Evolutionary conservation across 306 rosid genomes (phyloP).

Genomic region (Begonia peltatifolia): DNA sequence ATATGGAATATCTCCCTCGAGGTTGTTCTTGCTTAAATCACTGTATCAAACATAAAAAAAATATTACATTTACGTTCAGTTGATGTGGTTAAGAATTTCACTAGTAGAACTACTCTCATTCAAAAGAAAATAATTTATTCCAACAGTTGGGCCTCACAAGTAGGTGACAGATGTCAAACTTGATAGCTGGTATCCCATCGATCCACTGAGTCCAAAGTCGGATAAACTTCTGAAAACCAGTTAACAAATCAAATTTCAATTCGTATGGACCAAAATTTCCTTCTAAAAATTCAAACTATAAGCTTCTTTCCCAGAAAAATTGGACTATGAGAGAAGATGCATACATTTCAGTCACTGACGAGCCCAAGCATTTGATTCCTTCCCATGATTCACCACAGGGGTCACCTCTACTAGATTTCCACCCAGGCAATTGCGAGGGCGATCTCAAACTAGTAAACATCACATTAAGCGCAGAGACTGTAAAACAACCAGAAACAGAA

Average conservation of each 20-base stretch:
- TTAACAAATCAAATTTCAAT: background rate
- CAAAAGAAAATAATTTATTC: conserved; percentile 2
- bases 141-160: conserved; percentile 51
- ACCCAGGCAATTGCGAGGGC: conserved; percentile 39
- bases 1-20: conserved; percentile 65
- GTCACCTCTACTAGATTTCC: conserved; percentile 81
- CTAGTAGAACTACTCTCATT: background rate
- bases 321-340: background rate
- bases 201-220: conserved; percentile 44
- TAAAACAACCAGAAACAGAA: background rate
- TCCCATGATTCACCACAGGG: conserved; percentile 82
- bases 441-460: conserved; percentile 61
- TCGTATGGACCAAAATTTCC: background rate
- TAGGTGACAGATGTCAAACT: conserved; percentile 57
- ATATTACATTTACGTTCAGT: conserved; percentile 12
- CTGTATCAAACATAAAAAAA: conserved; percentile 30
- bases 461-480: conserved; percentile 73
- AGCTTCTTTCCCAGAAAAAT: background rate
- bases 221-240: conserved; percentile 46
- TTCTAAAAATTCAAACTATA: no score
- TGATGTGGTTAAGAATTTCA: conserved; percentile 6
- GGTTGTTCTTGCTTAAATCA: conserved; percentile 81
- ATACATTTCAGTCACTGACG: conserved; percentile 86
- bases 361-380: conserved; percentile 65
- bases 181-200: conserved; percentile 68